phyloP scores from a whole-genome alignment of 768 basidiomycete species.

The Macrolepiota dolichaula region DNA sequence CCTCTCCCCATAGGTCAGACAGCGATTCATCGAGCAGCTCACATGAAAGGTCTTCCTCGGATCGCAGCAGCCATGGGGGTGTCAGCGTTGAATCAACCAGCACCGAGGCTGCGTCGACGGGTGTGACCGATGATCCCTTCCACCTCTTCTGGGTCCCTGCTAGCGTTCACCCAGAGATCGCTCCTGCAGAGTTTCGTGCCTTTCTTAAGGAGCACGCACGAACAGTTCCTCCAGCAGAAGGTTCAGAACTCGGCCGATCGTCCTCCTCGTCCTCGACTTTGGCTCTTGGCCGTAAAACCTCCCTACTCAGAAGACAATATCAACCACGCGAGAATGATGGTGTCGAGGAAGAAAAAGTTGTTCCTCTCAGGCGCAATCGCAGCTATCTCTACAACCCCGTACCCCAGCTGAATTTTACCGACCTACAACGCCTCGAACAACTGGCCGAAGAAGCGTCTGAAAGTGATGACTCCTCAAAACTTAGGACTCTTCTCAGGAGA shows the following conservation, averaged over 20 bases:
- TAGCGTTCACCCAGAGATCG: conserved; percentile 93
- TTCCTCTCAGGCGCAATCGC: conserved; percentile 67
- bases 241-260: conserved; percentile 22
- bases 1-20: conserved; percentile 17
- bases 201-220: conserved; percentile 94
- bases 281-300: conserved; percentile 77
- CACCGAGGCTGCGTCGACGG: conserved; percentile 27
- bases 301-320: conserved; percentile 95
- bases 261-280: conserved; percentile 37
- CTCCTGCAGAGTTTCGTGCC: conserved; percentile 91
- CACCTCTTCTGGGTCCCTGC: conserved; percentile 99
- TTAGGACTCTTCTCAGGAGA: conserved; percentile 76
- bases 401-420: conserved; percentile 88
- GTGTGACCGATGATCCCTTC: conserved; percentile 68
- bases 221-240: conserved; percentile 44
- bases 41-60: conserved; percentile 17
- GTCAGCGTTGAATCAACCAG: conserved; percentile 14
- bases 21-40: conserved; percentile 16
- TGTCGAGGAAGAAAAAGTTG: conserved; percentile 61
- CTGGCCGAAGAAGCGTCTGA: conserved; percentile 86
- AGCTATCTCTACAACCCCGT: conserved; percentile 66
- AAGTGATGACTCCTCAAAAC: conserved; percentile 77
- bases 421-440: conserved; percentile 92
- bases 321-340: conserved; percentile 76
- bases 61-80: conserved; percentile 23